A percentile compares a stretch with the other conserved stretches of the same genome.
These are phyloP conservation scores for Abrus pulchellus DNA, from an alignment of 306 rosid species.

Conservation along the genomic window DNA sequence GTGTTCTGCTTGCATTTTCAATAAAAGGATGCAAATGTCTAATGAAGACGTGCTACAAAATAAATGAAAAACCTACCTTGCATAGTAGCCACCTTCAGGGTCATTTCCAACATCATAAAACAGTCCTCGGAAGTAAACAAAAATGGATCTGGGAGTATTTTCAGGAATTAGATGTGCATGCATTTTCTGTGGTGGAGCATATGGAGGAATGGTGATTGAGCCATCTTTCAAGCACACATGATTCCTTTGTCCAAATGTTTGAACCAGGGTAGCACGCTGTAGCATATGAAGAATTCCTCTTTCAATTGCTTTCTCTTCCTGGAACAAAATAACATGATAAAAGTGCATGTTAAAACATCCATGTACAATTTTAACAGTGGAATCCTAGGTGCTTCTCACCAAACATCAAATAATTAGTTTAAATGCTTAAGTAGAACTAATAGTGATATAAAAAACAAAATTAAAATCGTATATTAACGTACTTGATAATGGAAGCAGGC, in stretches of 20 bases:
- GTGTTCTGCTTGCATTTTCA: constrained; percentile 14
- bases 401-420: constrained; percentile 22
- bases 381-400: constrained; percentile 34
- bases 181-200: constrained; percentile 97
- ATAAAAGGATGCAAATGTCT: constrained; percentile 21
- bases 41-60: constrained; percentile 18
- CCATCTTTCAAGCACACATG: constrained; percentile 91
- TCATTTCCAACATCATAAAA: constrained; percentile 96
- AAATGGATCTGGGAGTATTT: constrained; percentile 83
- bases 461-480: constrained; percentile 32
- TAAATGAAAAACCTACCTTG: constrained; percentile 64
- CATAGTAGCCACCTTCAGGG: constrained; percentile 97
- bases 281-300: constrained; percentile 88
- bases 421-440: constrained; percentile 1
- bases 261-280: constrained; percentile 87
- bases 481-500: constrained; percentile 99
- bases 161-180: constrained; percentile 83
- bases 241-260: constrained; percentile 90
- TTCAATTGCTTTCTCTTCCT: constrained; percentile 96
- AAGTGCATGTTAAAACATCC: constrained; percentile 7
- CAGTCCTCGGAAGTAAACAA: constrained; percentile 90
- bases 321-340: constrained; percentile 42
- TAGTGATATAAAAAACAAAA: constrained; percentile 7
- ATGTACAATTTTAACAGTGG: not conserved
- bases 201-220: constrained; percentile 90